These are phyloP conservation scores for Plicaturopsis crispa DNA, from an alignment of 768 basidiomycete genomes.

Conservation along the genomic window DNA sequence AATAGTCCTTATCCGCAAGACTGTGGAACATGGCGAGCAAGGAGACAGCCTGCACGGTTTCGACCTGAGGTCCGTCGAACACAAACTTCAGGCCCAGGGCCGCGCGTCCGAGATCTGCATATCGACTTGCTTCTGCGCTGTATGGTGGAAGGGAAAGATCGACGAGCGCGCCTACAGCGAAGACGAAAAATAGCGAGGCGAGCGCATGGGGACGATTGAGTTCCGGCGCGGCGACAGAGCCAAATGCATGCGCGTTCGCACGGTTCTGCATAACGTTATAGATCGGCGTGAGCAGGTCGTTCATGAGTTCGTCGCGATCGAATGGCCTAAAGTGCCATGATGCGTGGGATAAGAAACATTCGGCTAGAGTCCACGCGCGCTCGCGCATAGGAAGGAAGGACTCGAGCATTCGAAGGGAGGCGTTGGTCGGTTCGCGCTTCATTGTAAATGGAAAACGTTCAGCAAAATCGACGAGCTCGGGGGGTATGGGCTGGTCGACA, in stretches of 20 bases:
- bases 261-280: slow-evolving; percentile 21
- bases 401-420: slow-evolving; percentile 27
- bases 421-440: slow-evolving; percentile 14
- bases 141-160: slow-evolving; percentile 53
- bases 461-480: slow-evolving; percentile 37
- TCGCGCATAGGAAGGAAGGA: slow-evolving; percentile 36
- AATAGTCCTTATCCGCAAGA: slow-evolving; percentile 24
- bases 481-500: slow-evolving; percentile 26
- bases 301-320: slow-evolving; percentile 38
- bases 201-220: slow-evolving; percentile 50
- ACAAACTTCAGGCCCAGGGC: slow-evolving; percentile 37
- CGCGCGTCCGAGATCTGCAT: slow-evolving; percentile 36
- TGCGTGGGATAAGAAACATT: slow-evolving; percentile 37
- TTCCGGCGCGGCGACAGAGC: too few species aligned
- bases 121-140: slow-evolving; percentile 36
- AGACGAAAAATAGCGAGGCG: slow-evolving; percentile 46
- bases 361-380: slow-evolving; percentile 30
- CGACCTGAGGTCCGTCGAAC: slow-evolving; percentile 44
- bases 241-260: too few species aligned
- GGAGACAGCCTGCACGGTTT: slow-evolving; percentile 43
- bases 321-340: slow-evolving; percentile 44
- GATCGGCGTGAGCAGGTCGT: slow-evolving; percentile 28
- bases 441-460: slow-evolving; percentile 39
- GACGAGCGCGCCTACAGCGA: slow-evolving; percentile 49
- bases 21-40: slow-evolving; percentile 36